A percentile compares a stretch with the other conserved stretches of the same genome.
Conservation (phyloP, 169 alveolate genomes). For the Theileria luwenshuni region DNA sequence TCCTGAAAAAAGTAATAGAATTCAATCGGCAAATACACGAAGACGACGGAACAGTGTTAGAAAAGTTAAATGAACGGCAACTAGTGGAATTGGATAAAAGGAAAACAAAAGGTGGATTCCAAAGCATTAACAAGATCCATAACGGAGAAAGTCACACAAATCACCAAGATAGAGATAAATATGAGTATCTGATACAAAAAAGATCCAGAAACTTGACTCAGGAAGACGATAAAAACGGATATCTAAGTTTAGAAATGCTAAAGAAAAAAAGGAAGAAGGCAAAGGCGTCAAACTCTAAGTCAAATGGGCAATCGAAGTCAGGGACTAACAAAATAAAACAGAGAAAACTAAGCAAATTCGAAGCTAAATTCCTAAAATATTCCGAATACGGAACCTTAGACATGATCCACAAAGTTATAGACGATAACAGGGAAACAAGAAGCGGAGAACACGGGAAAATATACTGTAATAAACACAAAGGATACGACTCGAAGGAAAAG, state of each 20-base stretch:
- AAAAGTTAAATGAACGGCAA: constrained; percentile 34
- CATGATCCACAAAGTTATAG: constrained; percentile 7
- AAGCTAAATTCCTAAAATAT: constrained; percentile 6
- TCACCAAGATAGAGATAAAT: neutral
- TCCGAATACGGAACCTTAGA: constrained; percentile 12
- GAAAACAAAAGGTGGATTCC: neutral
- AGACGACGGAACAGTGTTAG: constrained; percentile 56
- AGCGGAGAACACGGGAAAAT: constrained; percentile 1
- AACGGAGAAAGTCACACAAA: too few relatives aligned
- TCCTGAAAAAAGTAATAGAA: constrained; percentile 50
- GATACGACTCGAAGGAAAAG: neutral
- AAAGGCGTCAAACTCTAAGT: neutral
- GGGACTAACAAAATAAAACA: neutral
- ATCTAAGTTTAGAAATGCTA: too few relatives aligned
- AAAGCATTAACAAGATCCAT: neutral
- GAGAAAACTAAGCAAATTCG: constrained; percentile 12
- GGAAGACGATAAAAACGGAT: neutral
- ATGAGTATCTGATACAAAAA: too few relatives aligned
- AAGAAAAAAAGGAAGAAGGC: constrained; percentile 10
- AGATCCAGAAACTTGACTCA: neutral
- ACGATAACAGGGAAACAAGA: constrained; percentile 1
- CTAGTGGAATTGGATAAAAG: constrained; percentile 50
- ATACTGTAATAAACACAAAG: neutral
- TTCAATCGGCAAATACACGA: constrained; percentile 42
- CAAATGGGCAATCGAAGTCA: neutral